A percentile compares a stretch with the other conserved stretches of the same genome.
phyloP scores from a whole-genome alignment of 768 basidiomycete genomes.

The Lanmaoa pseudosensibilis region DNA sequence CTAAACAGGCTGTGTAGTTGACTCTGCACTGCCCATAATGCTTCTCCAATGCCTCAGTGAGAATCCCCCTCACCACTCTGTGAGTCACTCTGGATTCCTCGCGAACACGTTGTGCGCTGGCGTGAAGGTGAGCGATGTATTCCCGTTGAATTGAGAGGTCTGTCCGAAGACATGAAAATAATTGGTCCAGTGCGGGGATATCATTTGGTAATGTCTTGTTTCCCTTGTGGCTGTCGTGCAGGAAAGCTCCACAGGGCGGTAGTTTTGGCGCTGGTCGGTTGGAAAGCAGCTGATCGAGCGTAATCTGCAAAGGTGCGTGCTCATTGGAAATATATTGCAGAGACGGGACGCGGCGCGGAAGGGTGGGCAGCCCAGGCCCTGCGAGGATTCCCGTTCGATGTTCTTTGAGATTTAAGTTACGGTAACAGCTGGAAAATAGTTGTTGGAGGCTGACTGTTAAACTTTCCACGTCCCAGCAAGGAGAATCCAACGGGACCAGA shows the following conservation, averaged over 20 bases:
- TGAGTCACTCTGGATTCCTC: neutral
- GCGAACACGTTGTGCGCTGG: neutral
- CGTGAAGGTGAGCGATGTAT: constrained; percentile 10
- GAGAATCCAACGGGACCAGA: too few relatives aligned
- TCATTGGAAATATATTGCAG: neutral
- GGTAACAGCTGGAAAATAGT: too few relatives aligned
- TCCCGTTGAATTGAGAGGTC: constrained; percentile 2
- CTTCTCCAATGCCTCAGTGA: neutral
- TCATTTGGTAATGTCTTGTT: neutral
- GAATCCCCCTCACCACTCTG: too few relatives aligned
- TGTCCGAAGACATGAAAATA: neutral
- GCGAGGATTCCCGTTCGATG: too few relatives aligned
- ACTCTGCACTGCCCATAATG: neutral
- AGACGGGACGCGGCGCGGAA: neutral
- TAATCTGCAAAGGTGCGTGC: neutral
- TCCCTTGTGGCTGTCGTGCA: neutral
- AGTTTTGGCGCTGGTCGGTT: neutral
- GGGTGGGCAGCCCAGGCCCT: neutral
- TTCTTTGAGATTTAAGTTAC: too few relatives aligned
- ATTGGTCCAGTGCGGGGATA: neutral
- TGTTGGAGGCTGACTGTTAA: too few relatives aligned
- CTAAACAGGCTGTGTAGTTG: neutral
- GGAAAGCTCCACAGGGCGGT: neutral
- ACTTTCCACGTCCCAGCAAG: too few relatives aligned
- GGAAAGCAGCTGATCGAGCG: neutral